phyloP scores from a whole-genome alignment of 305 asterid species.

The Fraxinus nigra region DNA sequence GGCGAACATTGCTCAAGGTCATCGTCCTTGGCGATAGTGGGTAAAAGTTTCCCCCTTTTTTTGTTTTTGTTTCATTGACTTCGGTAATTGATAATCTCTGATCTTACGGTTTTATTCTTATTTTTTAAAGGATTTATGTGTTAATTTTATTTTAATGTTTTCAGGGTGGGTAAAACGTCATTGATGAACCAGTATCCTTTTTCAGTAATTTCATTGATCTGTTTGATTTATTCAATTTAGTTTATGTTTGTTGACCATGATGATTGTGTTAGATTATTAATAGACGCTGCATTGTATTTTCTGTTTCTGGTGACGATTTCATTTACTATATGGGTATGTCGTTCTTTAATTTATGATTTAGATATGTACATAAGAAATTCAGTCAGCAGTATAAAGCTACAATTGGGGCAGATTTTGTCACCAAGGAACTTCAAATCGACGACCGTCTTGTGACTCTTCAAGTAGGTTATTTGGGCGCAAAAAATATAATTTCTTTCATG shows the following conservation, averaged over 20 bases:
- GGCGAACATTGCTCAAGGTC: slow-evolving; percentile 94
- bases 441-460: slow-evolving; percentile 94
- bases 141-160: slow-evolving; percentile 19
- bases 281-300: neutral
- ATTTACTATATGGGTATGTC: neutral
- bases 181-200: slow-evolving; percentile 98
- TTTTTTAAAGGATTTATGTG: neutral
- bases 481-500: neutral
- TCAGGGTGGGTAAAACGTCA: slow-evolving; percentile 96
- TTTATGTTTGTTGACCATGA: neutral
- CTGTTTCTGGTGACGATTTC: neutral
- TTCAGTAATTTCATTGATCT: neutral
- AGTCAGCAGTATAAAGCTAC: slow-evolving; percentile 99
- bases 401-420: slow-evolving; percentile 97
- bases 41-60: slow-evolving; percentile 21
- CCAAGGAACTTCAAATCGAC: slow-evolving; percentile 93
- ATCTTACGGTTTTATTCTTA: slow-evolving; percentile 25
- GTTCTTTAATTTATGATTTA: slow-evolving; percentile 46
- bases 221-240: neutral
- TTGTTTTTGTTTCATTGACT: slow-evolving; percentile 3
- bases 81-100: neutral
- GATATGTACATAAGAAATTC: slow-evolving; percentile 94
- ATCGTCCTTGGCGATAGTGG: slow-evolving; percentile 99
- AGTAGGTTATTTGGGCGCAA: slow-evolving; percentile 40
- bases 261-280: neutral